Base-by-base conservation (phyloP, 768 basidiomycete species). In the Boletales sp. region DNA sequence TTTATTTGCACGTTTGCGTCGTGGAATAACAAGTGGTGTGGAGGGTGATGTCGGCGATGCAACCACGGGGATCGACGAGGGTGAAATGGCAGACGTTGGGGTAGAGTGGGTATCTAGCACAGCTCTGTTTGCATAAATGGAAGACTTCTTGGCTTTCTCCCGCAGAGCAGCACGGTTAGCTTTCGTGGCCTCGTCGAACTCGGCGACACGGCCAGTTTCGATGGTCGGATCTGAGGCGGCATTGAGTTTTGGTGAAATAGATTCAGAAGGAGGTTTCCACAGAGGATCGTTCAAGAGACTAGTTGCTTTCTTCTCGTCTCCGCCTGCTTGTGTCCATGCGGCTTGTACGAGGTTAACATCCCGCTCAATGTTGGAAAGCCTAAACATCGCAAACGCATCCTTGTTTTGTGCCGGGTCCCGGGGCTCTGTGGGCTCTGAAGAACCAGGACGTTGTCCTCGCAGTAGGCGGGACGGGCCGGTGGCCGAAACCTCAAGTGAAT, bases 121-220 rank as follows among this genome's bases (percentile, higher is more conserved):
- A 35, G 75, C 66, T 48, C 86, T 78, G 55, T 84, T 86, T 37
- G 84, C 83, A 56, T 90, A 90, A 43, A 91, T 91, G 65, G 82
- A 76, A n/a, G 89, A 90, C 60, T 81, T 85, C 67, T 86, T 90
- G 18, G 83, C 87, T 66, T 87, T 84, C 69, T 89, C 87, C 62
- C 75, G 83, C 50, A 74, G 75, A 31, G 85, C 82, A 17, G 76
- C 79, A 52, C 84, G 76, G 54, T 75, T 80, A 2, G 84, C 86
- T 56, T 81, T 82, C 36, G 73, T 77, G n/a, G 83, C 86, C 53
- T 89, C 85, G 35, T 88, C 86, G 21, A 88, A 64, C 62, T 87
- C 87, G 51, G 75, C 80, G 30, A 89, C 84, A 40, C 85, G 75
- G 29, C 87, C 87, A 5, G 76, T 70, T 40, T 81, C 51, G 37